phyloP scores from a whole-genome alignment of 805 yeast genomes.

The Lipomyces starkeyi region DNA sequence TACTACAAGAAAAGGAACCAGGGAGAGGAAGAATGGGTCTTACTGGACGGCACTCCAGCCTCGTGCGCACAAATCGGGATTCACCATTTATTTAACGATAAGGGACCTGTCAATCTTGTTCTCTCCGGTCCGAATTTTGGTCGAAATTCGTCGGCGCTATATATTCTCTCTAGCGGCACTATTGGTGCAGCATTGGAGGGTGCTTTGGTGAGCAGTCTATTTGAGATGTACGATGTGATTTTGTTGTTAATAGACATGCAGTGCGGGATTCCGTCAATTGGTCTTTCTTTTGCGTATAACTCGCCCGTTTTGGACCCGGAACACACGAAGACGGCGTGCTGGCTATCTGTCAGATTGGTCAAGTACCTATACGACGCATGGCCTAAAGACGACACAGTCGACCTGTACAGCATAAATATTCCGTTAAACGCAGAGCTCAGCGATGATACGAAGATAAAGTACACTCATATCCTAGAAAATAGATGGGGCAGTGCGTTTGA shows the following conservation, averaged over 20 bases:
- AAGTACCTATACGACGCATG: slow-evolving; percentile 64
- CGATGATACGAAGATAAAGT: slow-evolving; percentile 66
- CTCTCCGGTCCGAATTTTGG: slow-evolving; percentile 97
- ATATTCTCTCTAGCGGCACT: slow-evolving; percentile 90
- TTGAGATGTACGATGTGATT: not conserved
- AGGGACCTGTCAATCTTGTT: slow-evolving; percentile 78
- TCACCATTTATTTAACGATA: slow-evolving; percentile 61
- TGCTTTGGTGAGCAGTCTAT: slow-evolving; percentile 54
- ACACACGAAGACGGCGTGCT: slow-evolving; percentile 67
- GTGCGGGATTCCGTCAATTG: slow-evolving; percentile 65
- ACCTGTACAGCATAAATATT: slow-evolving; percentile 81
- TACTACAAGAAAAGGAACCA: slow-evolving; percentile 41
- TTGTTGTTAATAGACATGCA: not conserved
- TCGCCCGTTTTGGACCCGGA: slow-evolving; percentile 56
- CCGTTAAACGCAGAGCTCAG: slow-evolving; percentile 68
- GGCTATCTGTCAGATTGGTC: slow-evolving; percentile 67
- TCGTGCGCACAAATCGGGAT: slow-evolving; percentile 91
- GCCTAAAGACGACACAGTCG: slow-evolving; percentile 56
- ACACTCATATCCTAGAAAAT: slow-evolving; percentile 82
- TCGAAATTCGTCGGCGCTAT: slow-evolving; percentile 86
- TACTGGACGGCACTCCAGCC: slow-evolving; percentile 94
- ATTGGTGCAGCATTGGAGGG: slow-evolving; percentile 98
- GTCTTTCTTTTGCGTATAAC: slow-evolving; percentile 83
- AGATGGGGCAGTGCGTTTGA: slow-evolving; percentile 74
- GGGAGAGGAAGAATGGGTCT: slow-evolving; percentile 74